phyloP scores from a whole-genome alignment of 2,329 filamentous ascomycete species.

The Aspergillus calidoustus region DNA sequence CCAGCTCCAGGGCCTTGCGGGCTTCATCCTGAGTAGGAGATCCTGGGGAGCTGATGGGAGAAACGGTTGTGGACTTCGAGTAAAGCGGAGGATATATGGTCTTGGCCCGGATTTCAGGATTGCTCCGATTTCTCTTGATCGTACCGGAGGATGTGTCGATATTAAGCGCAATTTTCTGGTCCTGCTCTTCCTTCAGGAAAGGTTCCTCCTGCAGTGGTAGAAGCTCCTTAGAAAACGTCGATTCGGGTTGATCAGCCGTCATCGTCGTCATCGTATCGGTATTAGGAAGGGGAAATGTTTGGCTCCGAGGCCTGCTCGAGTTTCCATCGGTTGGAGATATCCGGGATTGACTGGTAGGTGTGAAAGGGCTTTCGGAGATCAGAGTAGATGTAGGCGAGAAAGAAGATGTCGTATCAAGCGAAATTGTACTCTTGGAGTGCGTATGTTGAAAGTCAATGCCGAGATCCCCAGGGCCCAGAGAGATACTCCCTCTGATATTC shows the following conservation, averaged over 20 bases:
- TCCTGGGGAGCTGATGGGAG: constrained; percentile 61
- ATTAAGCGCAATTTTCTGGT: constrained; percentile 33
- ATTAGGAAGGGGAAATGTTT: constrained; percentile 76
- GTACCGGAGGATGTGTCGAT: constrained; percentile 36
- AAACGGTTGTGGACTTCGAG: constrained; percentile 46
- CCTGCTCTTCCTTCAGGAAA: constrained; percentile 52
- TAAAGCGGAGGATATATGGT: constrained; percentile 46
- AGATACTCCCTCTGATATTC: constrained; percentile 64
- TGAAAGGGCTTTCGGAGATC: constrained; percentile 77
- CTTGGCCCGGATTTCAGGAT: constrained; percentile 49
- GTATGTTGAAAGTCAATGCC: constrained; percentile 64
- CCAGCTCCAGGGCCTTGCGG: constrained; percentile 75
- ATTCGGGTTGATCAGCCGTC: constrained; percentile 55
- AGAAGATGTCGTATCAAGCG: constrained; percentile 67
- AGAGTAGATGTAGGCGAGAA: constrained; percentile 79
- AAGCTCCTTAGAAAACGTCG: constrained; percentile 47
- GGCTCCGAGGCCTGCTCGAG: constrained; percentile 78
- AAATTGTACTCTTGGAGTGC: constrained; percentile 70
- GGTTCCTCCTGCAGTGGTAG: constrained; percentile 54
- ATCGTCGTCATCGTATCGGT: constrained; percentile 59
- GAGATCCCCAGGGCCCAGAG: constrained; percentile 65
- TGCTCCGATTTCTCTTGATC: constrained; percentile 51
- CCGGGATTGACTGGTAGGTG: constrained; percentile 57
- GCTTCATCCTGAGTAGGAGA: constrained; percentile 86
- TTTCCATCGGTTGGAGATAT: constrained; percentile 55